A percentile compares a stretch with the other conserved stretches of the same genome.
phyloP scores from a whole-genome alignment of 2,329 filamentous ascomycete genomes.

The Aschersonia sp. region DNA sequence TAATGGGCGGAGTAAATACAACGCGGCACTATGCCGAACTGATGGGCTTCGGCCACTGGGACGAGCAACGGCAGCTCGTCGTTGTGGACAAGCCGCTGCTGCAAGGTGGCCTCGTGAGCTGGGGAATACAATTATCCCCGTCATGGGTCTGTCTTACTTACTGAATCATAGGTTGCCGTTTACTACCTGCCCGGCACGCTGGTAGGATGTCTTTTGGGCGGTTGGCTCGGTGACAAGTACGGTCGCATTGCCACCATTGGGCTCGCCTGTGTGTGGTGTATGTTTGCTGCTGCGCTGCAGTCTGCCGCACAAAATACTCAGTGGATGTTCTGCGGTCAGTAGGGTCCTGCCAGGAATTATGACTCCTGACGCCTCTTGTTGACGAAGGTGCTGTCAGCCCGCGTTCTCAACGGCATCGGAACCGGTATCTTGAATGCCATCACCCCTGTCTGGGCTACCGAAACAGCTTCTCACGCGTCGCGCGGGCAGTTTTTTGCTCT shows the following conservation, averaged over 20 bases:
- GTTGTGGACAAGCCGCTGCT: constrained; percentile 39
- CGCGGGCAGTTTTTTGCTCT: constrained; percentile 57
- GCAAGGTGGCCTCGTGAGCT: constrained; percentile 31
- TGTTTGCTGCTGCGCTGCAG: constrained; percentile 49
- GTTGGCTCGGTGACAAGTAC: constrained; percentile 33
- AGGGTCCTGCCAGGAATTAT: not conserved
- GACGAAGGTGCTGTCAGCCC: constrained; percentile 15
- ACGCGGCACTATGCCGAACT: constrained; percentile 23
- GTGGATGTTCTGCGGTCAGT: constrained; percentile 54
- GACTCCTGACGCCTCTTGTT: not conserved
- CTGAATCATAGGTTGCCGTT: constrained; percentile 16
- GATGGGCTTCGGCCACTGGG: constrained; percentile 32
- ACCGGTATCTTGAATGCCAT: constrained; percentile 36
- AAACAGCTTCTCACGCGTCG: constrained; percentile 32
- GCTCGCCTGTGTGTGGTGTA: constrained; percentile 39
- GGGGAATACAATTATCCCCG: not conserved
- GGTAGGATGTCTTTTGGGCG: constrained; percentile 33
- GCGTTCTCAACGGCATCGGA: constrained; percentile 35
- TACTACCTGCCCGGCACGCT: constrained; percentile 35
- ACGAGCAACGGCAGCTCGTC: constrained; percentile 31
- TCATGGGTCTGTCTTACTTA: not conserved
- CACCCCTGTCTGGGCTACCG: constrained; percentile 31
- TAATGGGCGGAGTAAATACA: constrained; percentile 35
- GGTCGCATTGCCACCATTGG: constrained; percentile 45
- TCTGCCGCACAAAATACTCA: constrained; percentile 48